Base-by-base conservation (phyloP, 257 asterid species). In the Plantago major region DNA sequence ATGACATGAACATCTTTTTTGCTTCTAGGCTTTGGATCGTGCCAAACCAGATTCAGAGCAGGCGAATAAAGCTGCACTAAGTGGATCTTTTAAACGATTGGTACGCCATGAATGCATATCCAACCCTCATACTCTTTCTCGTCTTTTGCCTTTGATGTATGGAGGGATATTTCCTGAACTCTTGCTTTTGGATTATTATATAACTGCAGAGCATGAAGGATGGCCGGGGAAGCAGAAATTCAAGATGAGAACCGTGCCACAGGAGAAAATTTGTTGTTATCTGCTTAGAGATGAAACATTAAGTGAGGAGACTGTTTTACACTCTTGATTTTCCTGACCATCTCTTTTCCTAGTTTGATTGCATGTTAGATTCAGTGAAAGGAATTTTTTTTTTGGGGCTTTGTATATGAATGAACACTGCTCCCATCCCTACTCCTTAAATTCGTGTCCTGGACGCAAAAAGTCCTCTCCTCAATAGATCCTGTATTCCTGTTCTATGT, bases 41-140 rank as follows among this genome's bases (percentile, higher is more conserved):
- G 96, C 97, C 65, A 90, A 74, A 74, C 89, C 95, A 33, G 95
- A 84, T 69, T 69, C 74, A 12, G 95, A 84, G 74, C 73, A 68
- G 61, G 67, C 75, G 60, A 73, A 75, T 59, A 78, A 63, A 63
- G 55, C 49, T 43, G 71, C 73, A 51, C 83, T 71, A 55, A 75
- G 22, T 67, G 68, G 84, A 68, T 78, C 94, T 56, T 87, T 90
- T 65, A 87, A 83, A 63, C 71, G 89, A 76, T 13, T 84, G 94
- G 95, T 84, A 67, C 38, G 85, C 60, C 46, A 33, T 53, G 6
- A 12, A 40, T 46, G 11, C 45, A 42, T 14, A 9, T 43, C 60
- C 22, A 58, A 58, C 58, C n/a, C 46, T 13, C 33, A 13, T 38
- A 38, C 47, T 65, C 62, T 9, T 14, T 37, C 19, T 63, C 10